phyloP scores from a whole-genome alignment of 805 yeast genomes.

The Saccharomycopsis lassenensis region DNA sequence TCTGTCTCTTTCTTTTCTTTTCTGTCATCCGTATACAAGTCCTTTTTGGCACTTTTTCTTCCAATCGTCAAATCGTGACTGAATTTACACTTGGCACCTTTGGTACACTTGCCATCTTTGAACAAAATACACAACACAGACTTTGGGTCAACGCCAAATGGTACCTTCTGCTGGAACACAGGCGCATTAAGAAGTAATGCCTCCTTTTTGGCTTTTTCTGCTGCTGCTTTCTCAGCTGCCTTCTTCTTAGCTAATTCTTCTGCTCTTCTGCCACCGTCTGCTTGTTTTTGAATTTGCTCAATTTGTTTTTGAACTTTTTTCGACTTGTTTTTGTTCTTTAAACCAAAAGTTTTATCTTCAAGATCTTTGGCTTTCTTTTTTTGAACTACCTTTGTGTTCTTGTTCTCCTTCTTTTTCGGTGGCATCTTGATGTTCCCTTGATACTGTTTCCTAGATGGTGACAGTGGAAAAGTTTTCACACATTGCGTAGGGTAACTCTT shows the following conservation, averaged over 20 bases:
- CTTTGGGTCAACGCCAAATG: slow-evolving; percentile 97
- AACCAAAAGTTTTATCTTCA: slow-evolving; percentile 88
- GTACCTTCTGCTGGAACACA: slow-evolving; percentile 71
- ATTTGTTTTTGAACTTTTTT: slow-evolving; percentile 74
- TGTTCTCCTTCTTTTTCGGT: slow-evolving; percentile 65
- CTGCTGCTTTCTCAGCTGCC: slow-evolving; percentile 85
- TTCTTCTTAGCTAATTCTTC: slow-evolving; percentile 48
- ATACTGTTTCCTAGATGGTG: too few species aligned
- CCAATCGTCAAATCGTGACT: slow-evolving; percentile 82
- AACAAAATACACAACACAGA: slow-evolving; percentile 83
- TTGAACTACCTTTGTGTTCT: slow-evolving; percentile 50
- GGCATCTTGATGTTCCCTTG: slow-evolving; percentile 39
- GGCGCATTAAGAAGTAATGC: slow-evolving; percentile 48
- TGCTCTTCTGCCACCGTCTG: slow-evolving; percentile 38
- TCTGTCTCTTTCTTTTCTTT: slow-evolving; percentile 55
- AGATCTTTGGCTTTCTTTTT: slow-evolving; percentile 47
- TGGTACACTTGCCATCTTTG: slow-evolving; percentile 77
- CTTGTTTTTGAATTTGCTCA: slow-evolving; percentile 55
- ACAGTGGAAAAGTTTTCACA: too few species aligned
- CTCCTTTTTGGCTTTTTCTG: slow-evolving; percentile 80
- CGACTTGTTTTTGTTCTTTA: slow-evolving; percentile 91
- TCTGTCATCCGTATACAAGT: slow-evolving; percentile 85
- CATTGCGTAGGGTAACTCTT: too few species aligned
- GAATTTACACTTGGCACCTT: slow-evolving; percentile 79
- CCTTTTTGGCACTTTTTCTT: slow-evolving; percentile 81